These are phyloP conservation scores for Gossypium thurberi DNA, from an alignment of 345 rosid genomes.

Conservation along the genomic window DNA sequence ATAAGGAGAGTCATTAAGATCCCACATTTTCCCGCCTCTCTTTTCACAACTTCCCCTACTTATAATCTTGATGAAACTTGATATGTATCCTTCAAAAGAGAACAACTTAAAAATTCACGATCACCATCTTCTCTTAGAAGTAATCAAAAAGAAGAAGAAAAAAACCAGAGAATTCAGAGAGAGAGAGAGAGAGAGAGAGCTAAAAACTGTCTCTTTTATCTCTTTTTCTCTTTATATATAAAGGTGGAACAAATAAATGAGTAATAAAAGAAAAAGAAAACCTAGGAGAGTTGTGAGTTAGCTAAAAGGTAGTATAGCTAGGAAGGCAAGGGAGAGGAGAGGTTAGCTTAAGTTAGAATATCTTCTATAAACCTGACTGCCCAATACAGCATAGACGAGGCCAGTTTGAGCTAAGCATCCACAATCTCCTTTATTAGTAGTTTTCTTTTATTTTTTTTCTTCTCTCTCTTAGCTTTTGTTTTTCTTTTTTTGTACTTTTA, in stretches of 20 bases:
- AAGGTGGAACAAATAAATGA: background rate
- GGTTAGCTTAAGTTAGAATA: conserved; percentile 2
- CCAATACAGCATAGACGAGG: conserved; percentile 45
- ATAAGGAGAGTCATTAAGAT: conserved; percentile 69
- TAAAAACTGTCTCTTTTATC: background rate
- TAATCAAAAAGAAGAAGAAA: background rate
- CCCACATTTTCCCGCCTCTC: conserved; percentile 50
- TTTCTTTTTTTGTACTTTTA: background rate
- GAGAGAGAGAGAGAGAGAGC: background rate
- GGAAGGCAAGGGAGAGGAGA: conserved; percentile 6
- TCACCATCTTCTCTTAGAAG: background rate
- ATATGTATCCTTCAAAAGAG: background rate
- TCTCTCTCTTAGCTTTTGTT: conserved; percentile 30
- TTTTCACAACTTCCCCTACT: conserved; percentile 3
- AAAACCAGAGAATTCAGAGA: conserved; percentile 5
- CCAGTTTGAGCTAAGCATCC: conserved; percentile 37
- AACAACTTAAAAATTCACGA: background rate
- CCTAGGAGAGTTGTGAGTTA: conserved; percentile 20
- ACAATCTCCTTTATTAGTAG: conserved; percentile 21
- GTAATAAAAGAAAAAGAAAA: conserved; percentile 11
- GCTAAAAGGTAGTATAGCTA: conserved; percentile 13
- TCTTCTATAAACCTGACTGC: conserved; percentile 24
- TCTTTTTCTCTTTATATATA: background rate
- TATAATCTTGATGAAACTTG: background rate
- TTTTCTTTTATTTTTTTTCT: background rate